Percentiles rank a stretch among this genome's conserved stretches.
phyloP scores from a whole-genome alignment of 805 yeast species.

The Dipodascopsis uninucleata region DNA sequence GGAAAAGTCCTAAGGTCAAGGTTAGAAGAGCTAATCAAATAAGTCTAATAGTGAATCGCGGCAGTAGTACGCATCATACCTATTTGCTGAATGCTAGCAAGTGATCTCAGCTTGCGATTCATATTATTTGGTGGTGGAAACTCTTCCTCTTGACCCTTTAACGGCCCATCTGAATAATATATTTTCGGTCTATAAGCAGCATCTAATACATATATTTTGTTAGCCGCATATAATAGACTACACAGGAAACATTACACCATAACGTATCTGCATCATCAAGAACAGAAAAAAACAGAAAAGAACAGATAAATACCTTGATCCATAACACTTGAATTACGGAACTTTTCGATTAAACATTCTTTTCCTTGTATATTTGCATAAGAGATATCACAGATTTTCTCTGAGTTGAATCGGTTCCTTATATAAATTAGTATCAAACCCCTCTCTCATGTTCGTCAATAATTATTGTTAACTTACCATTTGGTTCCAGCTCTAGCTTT shows the following conservation, averaged over 20 bases:
- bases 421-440: background rate
- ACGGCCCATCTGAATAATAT: constrained; percentile 45
- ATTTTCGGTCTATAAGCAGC: constrained; percentile 48
- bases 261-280: background rate
- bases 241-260: background rate
- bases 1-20: constrained; percentile 20
- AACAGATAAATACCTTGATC: constrained; percentile 33
- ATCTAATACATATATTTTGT: constrained; percentile 26
- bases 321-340: constrained; percentile 51
- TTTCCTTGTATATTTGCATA: constrained; percentile 50
- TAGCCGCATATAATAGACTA: no score
- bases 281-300: background rate
- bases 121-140: constrained; percentile 42
- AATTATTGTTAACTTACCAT: constrained; percentile 35
- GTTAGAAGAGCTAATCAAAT: background rate
- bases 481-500: constrained; percentile 45
- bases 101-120: constrained; percentile 36
- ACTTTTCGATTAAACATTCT: constrained; percentile 45
- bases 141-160: constrained; percentile 42
- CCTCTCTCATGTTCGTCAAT: background rate
- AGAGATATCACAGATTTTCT: constrained; percentile 49
- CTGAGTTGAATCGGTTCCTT: constrained; percentile 45
- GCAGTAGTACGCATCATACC: constrained; percentile 22
- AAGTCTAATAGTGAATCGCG: background rate
- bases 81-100: constrained; percentile 36